These are phyloP conservation scores for Avena eriantha DNA, from an alignment of 176 grass and related monocot species.

Conservation along the genomic window DNA sequence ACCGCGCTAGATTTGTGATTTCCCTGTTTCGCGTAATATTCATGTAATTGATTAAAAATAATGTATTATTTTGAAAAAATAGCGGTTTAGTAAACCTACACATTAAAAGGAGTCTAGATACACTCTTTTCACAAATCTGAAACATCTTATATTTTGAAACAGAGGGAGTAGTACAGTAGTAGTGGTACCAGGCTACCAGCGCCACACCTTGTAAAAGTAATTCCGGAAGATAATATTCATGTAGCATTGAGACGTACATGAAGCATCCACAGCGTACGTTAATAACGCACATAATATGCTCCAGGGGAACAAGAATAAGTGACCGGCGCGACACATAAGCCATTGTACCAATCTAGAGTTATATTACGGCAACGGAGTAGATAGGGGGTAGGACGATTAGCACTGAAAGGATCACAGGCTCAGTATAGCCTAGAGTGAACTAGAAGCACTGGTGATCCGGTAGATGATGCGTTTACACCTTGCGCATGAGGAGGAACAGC, in stretches of 20 bases:
- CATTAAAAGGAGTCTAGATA: too few species aligned
- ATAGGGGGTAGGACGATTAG: not conserved
- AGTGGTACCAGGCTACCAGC: not conserved
- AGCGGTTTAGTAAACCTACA: too few species aligned
- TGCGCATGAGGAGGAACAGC: slow-evolving; percentile 62
- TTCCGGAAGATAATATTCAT: too few species aligned
- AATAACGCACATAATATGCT: not conserved
- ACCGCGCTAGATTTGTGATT: too few species aligned
- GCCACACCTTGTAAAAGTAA: not conserved
- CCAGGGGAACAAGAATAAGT: not conserved
- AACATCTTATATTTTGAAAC: too few species aligned
- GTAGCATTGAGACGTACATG: not conserved
- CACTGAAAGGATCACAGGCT: not conserved
- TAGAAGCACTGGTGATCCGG: not conserved
- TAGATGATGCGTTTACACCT: slow-evolving; percentile 34
- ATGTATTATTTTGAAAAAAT: too few species aligned
- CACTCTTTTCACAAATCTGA: too few species aligned
- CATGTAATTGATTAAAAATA: too few species aligned
- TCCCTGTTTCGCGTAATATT: too few species aligned
- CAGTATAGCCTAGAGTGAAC: not conserved
- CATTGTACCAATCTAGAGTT: not conserved
- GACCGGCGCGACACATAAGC: not conserved
- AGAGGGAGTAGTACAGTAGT: not conserved
- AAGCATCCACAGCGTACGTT: not conserved
- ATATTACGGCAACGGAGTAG: not conserved